phyloP scores from a whole-genome alignment of 2,329 filamentous ascomycete species.

The Colletotrichum sojae region DNA sequence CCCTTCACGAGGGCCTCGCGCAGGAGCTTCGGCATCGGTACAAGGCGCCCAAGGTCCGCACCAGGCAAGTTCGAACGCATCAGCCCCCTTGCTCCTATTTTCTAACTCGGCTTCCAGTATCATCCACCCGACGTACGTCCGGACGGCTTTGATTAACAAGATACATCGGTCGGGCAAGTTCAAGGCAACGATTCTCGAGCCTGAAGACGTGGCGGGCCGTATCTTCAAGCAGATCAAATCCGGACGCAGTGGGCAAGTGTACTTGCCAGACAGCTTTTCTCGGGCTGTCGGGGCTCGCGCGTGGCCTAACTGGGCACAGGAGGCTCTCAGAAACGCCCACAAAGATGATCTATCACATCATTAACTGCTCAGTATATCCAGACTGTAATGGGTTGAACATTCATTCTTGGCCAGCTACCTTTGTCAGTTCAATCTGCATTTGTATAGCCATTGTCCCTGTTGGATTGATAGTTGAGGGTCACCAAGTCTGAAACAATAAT shows the following conservation, averaged over 20 bases:
- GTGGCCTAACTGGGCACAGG: conserved; percentile 20
- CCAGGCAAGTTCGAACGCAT: too few relatives aligned
- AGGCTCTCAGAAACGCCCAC: conserved; percentile 12
- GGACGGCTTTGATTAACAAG: conserved; percentile 28
- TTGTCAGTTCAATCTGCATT: too few relatives aligned
- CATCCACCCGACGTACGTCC: conserved; percentile 22
- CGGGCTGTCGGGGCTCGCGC: background rate
- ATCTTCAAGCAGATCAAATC: conserved; percentile 31
- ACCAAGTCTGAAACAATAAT: too few relatives aligned
- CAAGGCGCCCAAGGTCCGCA: conserved; percentile 54
- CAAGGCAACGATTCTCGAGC: conserved; percentile 27
- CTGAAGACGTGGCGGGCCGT: conserved; percentile 22
- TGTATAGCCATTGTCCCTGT: too few relatives aligned
- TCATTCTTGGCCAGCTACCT: too few relatives aligned
- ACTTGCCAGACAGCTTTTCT: conserved; percentile 7
- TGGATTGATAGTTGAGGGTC: too few relatives aligned
- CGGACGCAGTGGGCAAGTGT: conserved; percentile 31
- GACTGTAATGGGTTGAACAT: too few relatives aligned
- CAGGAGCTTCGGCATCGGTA: conserved; percentile 55
- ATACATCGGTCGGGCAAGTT: conserved; percentile 13
- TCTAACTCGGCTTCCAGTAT: background rate
- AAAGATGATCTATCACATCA: background rate
- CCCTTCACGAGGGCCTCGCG: conserved; percentile 65
- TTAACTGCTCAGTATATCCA: too few relatives aligned
- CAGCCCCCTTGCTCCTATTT: too few relatives aligned